phyloP scores from a whole-genome alignment of 2,329 filamentous ascomycete genomes.

The Pseudofabraea citricarpa region DNA sequence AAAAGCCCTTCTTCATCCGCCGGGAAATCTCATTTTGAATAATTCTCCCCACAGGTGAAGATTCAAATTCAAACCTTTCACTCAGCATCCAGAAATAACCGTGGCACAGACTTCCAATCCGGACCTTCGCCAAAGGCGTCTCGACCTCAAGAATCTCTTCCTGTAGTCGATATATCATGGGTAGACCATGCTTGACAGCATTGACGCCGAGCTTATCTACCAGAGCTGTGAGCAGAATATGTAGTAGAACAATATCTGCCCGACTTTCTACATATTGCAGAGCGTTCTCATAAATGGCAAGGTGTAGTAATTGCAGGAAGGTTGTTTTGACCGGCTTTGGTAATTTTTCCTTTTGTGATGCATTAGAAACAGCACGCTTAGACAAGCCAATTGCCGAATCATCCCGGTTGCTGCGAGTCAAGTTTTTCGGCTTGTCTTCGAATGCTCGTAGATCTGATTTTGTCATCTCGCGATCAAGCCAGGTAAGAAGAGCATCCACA shows the following conservation, averaged over 20 bases:
- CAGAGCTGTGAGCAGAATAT: slow-evolving; percentile 71
- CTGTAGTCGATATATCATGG: slow-evolving; percentile 85
- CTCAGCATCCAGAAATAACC: slow-evolving; percentile 82
- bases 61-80: slow-evolving; percentile 73
- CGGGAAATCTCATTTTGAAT: slow-evolving; percentile 73
- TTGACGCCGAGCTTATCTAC: slow-evolving; percentile 77
- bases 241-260: slow-evolving; percentile 69
- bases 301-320: slow-evolving; percentile 77
- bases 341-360: slow-evolving; percentile 39
- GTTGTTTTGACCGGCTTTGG: slow-evolving; percentile 26
- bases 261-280: slow-evolving; percentile 69
- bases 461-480: slow-evolving; percentile 78
- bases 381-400: slow-evolving; percentile 23
- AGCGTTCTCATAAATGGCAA: slow-evolving; percentile 85
- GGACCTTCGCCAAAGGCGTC: slow-evolving; percentile 66
- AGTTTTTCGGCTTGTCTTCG: slow-evolving; percentile 47
- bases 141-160: slow-evolving; percentile 71
- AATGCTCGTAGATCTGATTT: slow-evolving; percentile 57
- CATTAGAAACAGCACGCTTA: slow-evolving; percentile 63
- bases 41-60: slow-evolving; percentile 61
- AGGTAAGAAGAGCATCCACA: slow-evolving; percentile 74
- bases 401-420: slow-evolving; percentile 24
- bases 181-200: slow-evolving; percentile 69
- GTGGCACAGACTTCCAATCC: slow-evolving; percentile 78
- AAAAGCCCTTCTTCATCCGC: slow-evolving; percentile 69